phyloP scores from a whole-genome alignment of 352 stramenopile genomes.

The Globisporangium alternatum region DNA sequence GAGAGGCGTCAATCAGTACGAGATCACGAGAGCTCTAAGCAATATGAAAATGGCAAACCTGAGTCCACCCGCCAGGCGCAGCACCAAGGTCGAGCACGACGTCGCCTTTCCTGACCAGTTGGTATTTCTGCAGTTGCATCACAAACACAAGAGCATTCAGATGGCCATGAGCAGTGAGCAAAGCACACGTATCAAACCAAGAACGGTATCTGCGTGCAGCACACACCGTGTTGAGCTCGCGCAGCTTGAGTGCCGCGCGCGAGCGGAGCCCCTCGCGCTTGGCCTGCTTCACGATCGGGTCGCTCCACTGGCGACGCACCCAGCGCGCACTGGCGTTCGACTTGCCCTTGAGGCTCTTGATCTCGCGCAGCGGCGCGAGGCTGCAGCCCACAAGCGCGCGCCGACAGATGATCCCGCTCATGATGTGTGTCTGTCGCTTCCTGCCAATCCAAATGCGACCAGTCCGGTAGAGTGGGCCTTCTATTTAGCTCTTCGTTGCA shows the following conservation, averaged over 20 bases:
- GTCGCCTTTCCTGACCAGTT: slow-evolving; percentile 62
- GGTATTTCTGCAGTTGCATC: slow-evolving; percentile 41
- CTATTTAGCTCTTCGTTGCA: neutral
- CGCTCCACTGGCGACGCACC: slow-evolving; percentile 82
- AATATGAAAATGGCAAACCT: slow-evolving; percentile 27
- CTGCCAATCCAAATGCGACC: slow-evolving; percentile 3
- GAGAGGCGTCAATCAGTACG: too few species aligned
- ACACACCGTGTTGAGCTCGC: slow-evolving; percentile 71
- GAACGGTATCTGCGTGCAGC: neutral
- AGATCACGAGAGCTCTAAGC: neutral
- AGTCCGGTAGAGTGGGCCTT: neutral
- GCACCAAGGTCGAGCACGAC: slow-evolving; percentile 82
- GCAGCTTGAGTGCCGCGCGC: slow-evolving; percentile 78
- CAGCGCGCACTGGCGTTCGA: slow-evolving; percentile 80
- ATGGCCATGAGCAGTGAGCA: neutral
- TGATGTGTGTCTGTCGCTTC: slow-evolving; percentile 1
- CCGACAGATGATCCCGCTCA: slow-evolving; percentile 25
- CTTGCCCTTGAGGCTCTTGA: slow-evolving; percentile 84
- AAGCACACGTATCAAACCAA: neutral
- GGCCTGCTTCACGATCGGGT: slow-evolving; percentile 82
- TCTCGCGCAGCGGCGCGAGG: slow-evolving; percentile 30
- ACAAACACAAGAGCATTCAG: neutral
- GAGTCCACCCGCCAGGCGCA: slow-evolving; percentile 81
- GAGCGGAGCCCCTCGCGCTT: slow-evolving; percentile 81
- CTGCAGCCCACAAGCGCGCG: slow-evolving; percentile 9